Conservation (phyloP, 2,329 filamentous ascomycete species). For the Ophiocordyceps camponoti-floridani region DNA sequence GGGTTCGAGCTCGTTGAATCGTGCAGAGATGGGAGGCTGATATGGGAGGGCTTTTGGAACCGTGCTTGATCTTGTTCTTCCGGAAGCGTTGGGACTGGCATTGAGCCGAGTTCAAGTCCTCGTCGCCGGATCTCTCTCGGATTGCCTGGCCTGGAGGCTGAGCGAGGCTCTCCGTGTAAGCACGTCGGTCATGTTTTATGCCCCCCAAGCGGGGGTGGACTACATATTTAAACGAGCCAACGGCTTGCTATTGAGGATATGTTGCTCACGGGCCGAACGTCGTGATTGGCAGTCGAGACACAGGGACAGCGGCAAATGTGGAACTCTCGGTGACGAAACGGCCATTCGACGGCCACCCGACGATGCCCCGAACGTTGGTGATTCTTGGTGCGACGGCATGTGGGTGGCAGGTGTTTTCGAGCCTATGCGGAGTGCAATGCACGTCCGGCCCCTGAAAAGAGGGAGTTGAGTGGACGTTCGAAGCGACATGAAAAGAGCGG, state of each 20-base stretch:
- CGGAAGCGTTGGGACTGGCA: neutral
- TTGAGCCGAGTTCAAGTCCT: neutral
- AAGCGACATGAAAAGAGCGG: neutral
- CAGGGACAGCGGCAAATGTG: neutral
- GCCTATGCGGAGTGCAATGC: neutral
- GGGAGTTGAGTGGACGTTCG: neutral
- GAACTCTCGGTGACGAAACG: neutral
- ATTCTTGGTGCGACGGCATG: neutral
- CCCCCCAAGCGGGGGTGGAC: neutral
- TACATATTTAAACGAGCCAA: neutral
- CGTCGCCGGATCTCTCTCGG: no score
- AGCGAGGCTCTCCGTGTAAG: neutral
- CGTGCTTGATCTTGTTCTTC: no score
- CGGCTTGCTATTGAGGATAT: neutral
- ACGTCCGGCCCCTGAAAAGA: no score
- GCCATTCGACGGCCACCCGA: neutral
- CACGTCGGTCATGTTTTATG: neutral
- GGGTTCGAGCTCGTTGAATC: neutral
- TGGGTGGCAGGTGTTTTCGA: neutral
- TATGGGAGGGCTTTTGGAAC: no score
- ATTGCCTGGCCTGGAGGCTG: neutral
- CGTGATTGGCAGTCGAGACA: neutral
- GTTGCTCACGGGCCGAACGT: neutral
- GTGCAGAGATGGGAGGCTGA: no score
- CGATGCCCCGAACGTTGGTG: neutral